These are phyloP conservation scores for Saitozyma podzolica DNA, from an alignment of 768 basidiomycete species.

Conservation along the genomic window DNA sequence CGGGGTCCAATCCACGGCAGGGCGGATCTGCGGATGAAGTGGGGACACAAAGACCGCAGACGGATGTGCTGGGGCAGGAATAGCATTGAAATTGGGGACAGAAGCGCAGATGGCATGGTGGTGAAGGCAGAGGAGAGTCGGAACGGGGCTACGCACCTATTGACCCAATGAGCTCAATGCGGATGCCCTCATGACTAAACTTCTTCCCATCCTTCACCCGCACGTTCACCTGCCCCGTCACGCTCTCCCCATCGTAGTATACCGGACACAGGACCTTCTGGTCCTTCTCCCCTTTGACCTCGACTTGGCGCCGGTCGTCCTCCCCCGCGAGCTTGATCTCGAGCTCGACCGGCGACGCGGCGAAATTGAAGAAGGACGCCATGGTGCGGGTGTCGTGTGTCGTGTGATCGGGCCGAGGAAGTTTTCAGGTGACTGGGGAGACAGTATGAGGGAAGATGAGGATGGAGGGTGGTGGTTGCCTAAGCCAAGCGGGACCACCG, in stretches of 20 bases:
- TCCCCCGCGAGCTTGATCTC: constrained; percentile 86
- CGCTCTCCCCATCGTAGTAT: constrained; percentile 93
- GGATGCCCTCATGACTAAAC: constrained; percentile 90
- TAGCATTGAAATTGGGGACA: too few relatives aligned
- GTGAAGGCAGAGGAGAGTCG: too few relatives aligned
- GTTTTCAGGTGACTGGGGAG: neutral
- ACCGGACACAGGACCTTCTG: constrained; percentile 79
- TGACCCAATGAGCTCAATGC: constrained; percentile 94
- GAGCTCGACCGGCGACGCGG: constrained; percentile 77
- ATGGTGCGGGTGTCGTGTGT: constrained; percentile 52
- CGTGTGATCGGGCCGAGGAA: neutral
- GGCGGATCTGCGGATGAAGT: constrained; percentile 1
- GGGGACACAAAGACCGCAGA: too few relatives aligned
- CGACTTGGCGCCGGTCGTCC: constrained; percentile 82
- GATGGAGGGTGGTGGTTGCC: too few relatives aligned
- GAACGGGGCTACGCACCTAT: constrained; percentile 65
- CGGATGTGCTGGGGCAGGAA: too few relatives aligned
- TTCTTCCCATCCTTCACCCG: constrained; percentile 94
- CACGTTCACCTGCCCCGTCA: constrained; percentile 80
- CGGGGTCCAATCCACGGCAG: neutral
- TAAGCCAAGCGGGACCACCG: too few relatives aligned
- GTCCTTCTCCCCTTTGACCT: constrained; percentile 87
- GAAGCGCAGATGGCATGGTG: too few relatives aligned
- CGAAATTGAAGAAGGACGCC: constrained; percentile 85
- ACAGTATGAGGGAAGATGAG: too few relatives aligned